phyloP scores from a whole-genome alignment of 768 basidiomycete species.

The Clavaria fumosa region DNA sequence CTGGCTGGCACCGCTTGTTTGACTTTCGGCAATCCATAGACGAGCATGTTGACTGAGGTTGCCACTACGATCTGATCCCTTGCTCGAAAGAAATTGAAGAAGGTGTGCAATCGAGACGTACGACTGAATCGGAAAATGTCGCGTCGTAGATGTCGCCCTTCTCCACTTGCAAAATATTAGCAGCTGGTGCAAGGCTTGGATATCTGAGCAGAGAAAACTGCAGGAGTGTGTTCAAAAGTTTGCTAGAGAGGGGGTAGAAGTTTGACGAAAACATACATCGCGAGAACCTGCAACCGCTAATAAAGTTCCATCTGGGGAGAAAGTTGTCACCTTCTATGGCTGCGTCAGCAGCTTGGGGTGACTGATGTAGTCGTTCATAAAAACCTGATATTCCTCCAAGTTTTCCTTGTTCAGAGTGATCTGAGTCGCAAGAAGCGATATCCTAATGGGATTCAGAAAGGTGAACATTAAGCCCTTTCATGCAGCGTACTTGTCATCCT shows the following conservation, averaged over 20 bases:
- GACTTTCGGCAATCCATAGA: slow-evolving; percentile 39
- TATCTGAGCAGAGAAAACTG: slow-evolving; percentile 55
- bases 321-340: slow-evolving; percentile 71
- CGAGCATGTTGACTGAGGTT: slow-evolving; percentile 45
- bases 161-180: slow-evolving; percentile 36
- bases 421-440: too few species aligned
- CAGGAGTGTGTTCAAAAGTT: slow-evolving; percentile 9
- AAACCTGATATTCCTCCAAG: slow-evolving; percentile 74
- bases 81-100: background rate
- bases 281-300: slow-evolving; percentile 62
- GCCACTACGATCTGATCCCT: slow-evolving; percentile 42
- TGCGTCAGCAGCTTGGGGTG: slow-evolving; percentile 7
- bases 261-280: slow-evolving; percentile 32
- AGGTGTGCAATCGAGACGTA: slow-evolving; percentile 39
- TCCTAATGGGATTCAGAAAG: too few species aligned
- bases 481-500: slow-evolving; percentile 51
- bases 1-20: slow-evolving; percentile 17
- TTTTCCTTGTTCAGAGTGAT: slow-evolving; percentile 49
- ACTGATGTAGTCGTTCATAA: slow-evolving; percentile 9
- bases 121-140: slow-evolving; percentile 54
- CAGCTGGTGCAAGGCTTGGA: slow-evolving; percentile 37
- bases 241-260: slow-evolving; percentile 1
- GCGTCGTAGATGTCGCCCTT: slow-evolving; percentile 75
- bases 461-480: too few species aligned
- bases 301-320: slow-evolving; percentile 53